Base-by-base conservation (phyloP, 345 rosid species). In the Dipteronia dyeriana region DNA sequence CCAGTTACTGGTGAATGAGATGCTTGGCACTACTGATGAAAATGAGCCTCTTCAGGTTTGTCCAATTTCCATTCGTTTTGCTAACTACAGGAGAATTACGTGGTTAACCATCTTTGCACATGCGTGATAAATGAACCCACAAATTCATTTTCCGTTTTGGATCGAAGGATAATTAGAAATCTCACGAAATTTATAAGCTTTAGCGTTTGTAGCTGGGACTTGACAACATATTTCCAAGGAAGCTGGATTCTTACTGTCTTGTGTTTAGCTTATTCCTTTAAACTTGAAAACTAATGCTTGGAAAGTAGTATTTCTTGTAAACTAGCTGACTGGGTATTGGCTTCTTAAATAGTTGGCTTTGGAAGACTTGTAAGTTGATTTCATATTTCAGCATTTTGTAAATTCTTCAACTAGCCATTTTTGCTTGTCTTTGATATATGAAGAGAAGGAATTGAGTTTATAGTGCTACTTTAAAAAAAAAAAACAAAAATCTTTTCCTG, bases 1-100 rank as follows among this genome's bases (percentile, higher is more conserved):
- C 14, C 86, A 82, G 73, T 62, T 87, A 62, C 82, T 89, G 76
- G 91, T 89, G 81, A 83, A 85, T 75, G 91, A 89, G 84, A 89
- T 89, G 91, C 88, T 89, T 62, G 93, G 91, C 82, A 53, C 86
- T 64, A 89, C 89, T 22, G 91, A 89, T 74, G 91, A 87, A 81
- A 87, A 86, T 47, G 90, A 89, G 76, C 90, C 90, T 78, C 90
- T 89, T 75, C 90, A 87, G 92, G 92, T 89, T 53, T 68, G 83
- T 69, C 64, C 34, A 59, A 34, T 65, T 41, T 11, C n/a, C 38
- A 14, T 54, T 20, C 34, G 22, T 22, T 2, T 62, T 1, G 19
- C 57, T 31, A 34, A 38, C 29, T 38, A 45, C 20, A 16, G 16
- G 19, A 22, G 11, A 45, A 1, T 62, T 63, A 25, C 25, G 9